Evolutionary conservation across 2,329 filamentous ascomycete species (phyloP).

Genomic region (Coniochaeta hoffmannii): DNA sequence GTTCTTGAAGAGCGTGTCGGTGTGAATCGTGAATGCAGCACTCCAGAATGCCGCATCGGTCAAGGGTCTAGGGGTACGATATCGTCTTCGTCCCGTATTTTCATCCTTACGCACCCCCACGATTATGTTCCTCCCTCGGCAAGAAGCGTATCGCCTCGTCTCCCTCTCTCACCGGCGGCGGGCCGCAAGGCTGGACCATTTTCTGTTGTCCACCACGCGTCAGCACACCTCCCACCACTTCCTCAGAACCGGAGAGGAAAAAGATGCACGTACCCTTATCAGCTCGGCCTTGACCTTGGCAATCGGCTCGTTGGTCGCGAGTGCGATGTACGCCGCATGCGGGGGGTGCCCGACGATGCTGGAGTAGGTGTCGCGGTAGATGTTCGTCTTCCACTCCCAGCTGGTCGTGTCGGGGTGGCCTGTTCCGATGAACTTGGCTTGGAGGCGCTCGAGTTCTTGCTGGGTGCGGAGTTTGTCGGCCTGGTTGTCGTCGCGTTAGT

Average conservation of each 20-base stretch:
- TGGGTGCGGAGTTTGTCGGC: constrained; percentile 97
- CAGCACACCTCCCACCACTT: background rate
- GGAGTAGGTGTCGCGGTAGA: constrained; percentile 85
- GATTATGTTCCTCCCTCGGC: constrained; percentile 2
- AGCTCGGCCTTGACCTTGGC: constrained; percentile 73
- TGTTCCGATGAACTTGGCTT: constrained; percentile 92
- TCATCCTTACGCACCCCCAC: background rate
- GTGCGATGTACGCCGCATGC: constrained; percentile 78
- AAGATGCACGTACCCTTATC: constrained; percentile 53
- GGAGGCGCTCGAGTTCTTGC: constrained; percentile 94
- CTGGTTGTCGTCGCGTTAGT: constrained; percentile 29
- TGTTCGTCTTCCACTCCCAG: constrained; percentile 96
- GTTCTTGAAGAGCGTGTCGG: too few species aligned
- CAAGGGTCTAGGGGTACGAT: too few species aligned
- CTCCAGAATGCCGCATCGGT: too few species aligned
- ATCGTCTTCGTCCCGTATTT: background rate
- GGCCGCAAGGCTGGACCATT: constrained; percentile 58
- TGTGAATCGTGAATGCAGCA: too few species aligned
- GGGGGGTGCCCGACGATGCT: constrained; percentile 86
- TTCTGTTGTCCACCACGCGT: constrained; percentile 33
- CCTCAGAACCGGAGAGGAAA: background rate
- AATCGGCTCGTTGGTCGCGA: constrained; percentile 79
- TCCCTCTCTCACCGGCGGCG: constrained; percentile 49
- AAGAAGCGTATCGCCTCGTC: constrained; percentile 21
- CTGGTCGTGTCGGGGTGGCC: constrained; percentile 95